Evolutionary conservation across 352 stramenopile genomes (phyloP), one percentile per base, ranked within the genome.

Genomic region (Phytopythium helicoides): DNA sequence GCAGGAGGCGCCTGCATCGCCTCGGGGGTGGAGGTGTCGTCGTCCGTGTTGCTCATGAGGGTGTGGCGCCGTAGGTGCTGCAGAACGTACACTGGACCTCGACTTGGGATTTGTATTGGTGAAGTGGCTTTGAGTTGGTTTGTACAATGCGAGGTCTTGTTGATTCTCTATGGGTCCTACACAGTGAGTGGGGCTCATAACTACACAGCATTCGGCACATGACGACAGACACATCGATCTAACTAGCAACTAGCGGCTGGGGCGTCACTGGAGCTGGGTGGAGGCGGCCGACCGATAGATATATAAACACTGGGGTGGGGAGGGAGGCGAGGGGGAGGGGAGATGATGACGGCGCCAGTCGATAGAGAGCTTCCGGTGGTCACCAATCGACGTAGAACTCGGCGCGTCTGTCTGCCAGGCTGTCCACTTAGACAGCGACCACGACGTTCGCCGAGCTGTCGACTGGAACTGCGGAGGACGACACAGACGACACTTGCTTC

Each of bases 161-260:
- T 33, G 28, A 9, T 33, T 40, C 45, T 40, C 22, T 41, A 41
- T 52, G 11, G 18, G 15, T 49, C 21, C 44, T 51, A 39, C 21
- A 51, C 14, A 23, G 31, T 21, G 22, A 47, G 16, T n/a, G 22
- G n/a, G 45, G 45, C 45, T 52, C 45, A 52, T 52, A 52, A 21
- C 38, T 41, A 52, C 45, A 41, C 14, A 18, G 31, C 18, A n/a
- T 40, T 14, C 28, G 22, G 40, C 9, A 52, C 28, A 21, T 19
- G 23, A 15, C 33, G 15, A 47, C 41, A 34, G 14, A 16, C 3
- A 37, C 25, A 41, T 39, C 10, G 26, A 37, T 41, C 45, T 41
- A 28, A 49, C 26, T 22, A 26, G 19, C 39, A 45, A 10, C n/a
- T 33, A n/a, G n/a, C 28, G 28, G 28, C 28, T 33, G 28, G 6